Evolutionary conservation across 2,329 filamentous ascomycete genomes (phyloP).

Genomic region (Cladosporium sphaerospermum): DNA sequence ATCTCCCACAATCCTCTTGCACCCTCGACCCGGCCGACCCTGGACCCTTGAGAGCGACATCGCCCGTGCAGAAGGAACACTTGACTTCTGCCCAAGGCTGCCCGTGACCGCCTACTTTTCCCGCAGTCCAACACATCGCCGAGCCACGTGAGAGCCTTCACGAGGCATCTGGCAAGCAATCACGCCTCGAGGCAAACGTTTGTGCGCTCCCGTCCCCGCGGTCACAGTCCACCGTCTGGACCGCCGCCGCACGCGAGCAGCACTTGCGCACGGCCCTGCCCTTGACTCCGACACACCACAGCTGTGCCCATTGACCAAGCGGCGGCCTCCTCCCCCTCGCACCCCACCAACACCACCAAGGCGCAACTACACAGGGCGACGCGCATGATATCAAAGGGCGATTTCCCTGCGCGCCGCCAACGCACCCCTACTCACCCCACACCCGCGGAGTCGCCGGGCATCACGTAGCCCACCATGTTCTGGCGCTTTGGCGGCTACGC

Average conservation of each 20-base stretch:
- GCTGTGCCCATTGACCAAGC: slow-evolving; percentile 10
- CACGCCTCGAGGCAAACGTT: too few relatives aligned
- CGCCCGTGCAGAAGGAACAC: too few relatives aligned
- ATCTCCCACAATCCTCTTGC: too few relatives aligned
- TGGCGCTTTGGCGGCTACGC: slow-evolving; percentile 99
- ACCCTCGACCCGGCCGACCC: too few relatives aligned
- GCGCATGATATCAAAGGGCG: slow-evolving; percentile 8
- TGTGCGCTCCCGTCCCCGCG: too few relatives aligned
- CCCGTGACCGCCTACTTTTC: too few relatives aligned
- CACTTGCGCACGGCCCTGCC: not conserved
- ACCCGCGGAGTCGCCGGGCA: slow-evolving; percentile 4
- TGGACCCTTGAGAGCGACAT: too few relatives aligned
- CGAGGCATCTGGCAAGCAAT: too few relatives aligned
- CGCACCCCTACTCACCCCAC: slow-evolving; percentile 6
- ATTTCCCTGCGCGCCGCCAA: slow-evolving; percentile 4
- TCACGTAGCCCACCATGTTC: slow-evolving; percentile 68
- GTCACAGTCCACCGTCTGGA: not conserved
- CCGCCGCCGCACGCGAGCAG: not conserved
- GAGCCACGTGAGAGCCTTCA: too few relatives aligned
- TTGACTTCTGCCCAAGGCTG: too few relatives aligned
- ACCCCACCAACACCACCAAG: not conserved
- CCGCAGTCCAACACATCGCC: too few relatives aligned
- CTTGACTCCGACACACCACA: slow-evolving; percentile 3
- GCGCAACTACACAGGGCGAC: not conserved
- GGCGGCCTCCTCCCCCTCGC: slow-evolving; percentile 2